phyloP scores from a whole-genome alignment of 2,329 filamentous ascomycete genomes.

The Neurospora sp. region DNA sequence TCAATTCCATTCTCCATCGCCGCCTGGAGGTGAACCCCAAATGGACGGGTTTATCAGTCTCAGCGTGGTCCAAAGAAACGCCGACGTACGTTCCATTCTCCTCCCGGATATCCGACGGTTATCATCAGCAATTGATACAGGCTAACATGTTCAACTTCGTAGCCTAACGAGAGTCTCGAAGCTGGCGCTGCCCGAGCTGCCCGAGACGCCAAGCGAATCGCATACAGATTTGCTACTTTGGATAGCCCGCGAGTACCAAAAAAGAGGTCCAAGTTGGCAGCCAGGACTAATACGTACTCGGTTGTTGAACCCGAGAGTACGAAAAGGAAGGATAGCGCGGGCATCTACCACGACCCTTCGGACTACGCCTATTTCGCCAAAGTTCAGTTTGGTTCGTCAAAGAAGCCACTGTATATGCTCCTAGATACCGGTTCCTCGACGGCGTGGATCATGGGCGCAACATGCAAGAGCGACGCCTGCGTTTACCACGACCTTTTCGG shows the following conservation, averaged over 20 bases:
- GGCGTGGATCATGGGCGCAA: conserved; percentile 73
- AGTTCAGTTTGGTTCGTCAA: conserved; percentile 44
- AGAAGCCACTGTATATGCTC: conserved; percentile 49
- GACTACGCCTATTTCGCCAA: conserved; percentile 58
- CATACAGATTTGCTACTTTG: conserved; percentile 29
- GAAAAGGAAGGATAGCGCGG: conserved; percentile 37
- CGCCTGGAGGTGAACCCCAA: background rate
- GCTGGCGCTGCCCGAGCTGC: conserved; percentile 29
- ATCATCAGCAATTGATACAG: background rate
- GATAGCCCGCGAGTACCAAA: conserved; percentile 11
- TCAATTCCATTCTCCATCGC: background rate
- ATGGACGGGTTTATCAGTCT: conserved; percentile 24
- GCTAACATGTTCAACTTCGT: conserved; percentile 7
- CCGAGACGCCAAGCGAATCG: conserved; percentile 28
- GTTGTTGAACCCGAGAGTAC: conserved; percentile 37
- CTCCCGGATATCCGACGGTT: background rate
- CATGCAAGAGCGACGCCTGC: conserved; percentile 60
- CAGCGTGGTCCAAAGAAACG: conserved; percentile 29
- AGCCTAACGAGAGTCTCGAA: conserved; percentile 25
- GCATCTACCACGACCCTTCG: conserved; percentile 53
- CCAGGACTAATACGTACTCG: conserved; percentile 36
- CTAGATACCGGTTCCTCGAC: conserved; percentile 60
- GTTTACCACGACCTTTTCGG: conserved; percentile 61
- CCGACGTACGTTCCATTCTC: conserved; percentile 23
- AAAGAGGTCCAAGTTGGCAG: conserved; percentile 18